Conservation (phyloP, 345 rosid species). For the Trapa incisa region DNA sequence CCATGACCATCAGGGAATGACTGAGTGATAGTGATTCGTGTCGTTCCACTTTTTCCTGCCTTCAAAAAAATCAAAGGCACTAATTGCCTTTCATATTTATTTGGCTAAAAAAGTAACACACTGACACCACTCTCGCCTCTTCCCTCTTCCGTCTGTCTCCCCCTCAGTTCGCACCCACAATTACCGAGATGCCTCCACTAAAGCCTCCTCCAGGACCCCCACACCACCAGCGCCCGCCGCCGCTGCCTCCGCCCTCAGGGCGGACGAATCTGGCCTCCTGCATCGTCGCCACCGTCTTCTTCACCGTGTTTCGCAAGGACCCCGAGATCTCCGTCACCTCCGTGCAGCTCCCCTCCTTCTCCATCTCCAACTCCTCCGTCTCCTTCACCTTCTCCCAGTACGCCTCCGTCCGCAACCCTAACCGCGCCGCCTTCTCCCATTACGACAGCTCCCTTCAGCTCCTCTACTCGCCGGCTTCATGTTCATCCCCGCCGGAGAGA, state of each 20-base stretch:
- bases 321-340: slow-evolving; percentile 78
- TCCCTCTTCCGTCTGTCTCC: no score
- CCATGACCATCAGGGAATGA: no score
- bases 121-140: no score
- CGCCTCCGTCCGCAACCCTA: slow-evolving; percentile 75
- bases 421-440: slow-evolving; percentile 77
- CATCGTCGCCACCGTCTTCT: slow-evolving; percentile 81
- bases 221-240: slow-evolving; percentile 10
- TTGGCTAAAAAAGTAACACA: no score
- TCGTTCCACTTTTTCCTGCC: no score
- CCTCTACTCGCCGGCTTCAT: slow-evolving; percentile 82
- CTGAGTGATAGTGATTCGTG: no score
- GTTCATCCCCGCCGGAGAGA: slow-evolving; percentile 95
- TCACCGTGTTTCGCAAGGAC: slow-evolving; percentile 80
- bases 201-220: neutral
- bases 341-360: slow-evolving; percentile 89
- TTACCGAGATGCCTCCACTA: no score
- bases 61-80: no score
- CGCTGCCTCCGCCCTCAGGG: slow-evolving; percentile 26
- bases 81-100: no score
- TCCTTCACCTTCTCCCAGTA: slow-evolving; percentile 87
- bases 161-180: no score
- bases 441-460: slow-evolving; percentile 91
- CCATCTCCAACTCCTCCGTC: slow-evolving; percentile 69
- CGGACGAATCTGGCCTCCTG: slow-evolving; percentile 90